phyloP scores from a whole-genome alignment of 306 rosid genomes.

The Trifolium fragiferum region DNA sequence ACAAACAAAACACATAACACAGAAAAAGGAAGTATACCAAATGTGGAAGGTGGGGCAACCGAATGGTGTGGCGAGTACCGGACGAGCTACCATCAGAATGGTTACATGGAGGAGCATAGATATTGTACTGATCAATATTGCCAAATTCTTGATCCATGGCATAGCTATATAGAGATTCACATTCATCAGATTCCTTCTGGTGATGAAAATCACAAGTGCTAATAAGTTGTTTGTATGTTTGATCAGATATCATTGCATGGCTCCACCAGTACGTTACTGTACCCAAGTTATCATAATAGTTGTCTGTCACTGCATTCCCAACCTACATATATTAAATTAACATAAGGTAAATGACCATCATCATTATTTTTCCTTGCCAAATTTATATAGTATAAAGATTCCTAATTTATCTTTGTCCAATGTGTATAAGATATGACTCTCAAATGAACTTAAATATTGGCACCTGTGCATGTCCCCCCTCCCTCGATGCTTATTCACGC shows the following conservation, averaged over 20 bases:
- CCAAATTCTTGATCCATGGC: constrained; percentile 98
- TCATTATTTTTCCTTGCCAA: neutral
- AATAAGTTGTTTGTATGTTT: constrained; percentile 75
- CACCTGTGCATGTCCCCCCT: too few species aligned
- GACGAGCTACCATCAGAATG: constrained; percentile 68
- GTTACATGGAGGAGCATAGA: constrained; percentile 92
- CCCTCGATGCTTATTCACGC: too few species aligned
- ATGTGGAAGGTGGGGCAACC: constrained; percentile 77
- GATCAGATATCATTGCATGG: constrained; percentile 98
- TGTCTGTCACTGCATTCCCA: constrained; percentile 97
- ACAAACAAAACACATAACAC: neutral
- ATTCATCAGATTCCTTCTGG: constrained; percentile 82
- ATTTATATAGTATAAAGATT: neutral
- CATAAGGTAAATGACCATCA: neutral
- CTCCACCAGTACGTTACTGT: constrained; percentile 99
- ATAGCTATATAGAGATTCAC: constrained; percentile 78
- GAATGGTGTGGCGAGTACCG: constrained; percentile 59
- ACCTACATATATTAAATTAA: constrained; percentile 55
- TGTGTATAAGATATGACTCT: too few species aligned
- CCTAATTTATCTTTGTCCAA: too few species aligned
- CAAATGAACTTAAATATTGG: too few species aligned
- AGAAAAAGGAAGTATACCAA: constrained; percentile 38
- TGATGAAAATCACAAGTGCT: constrained; percentile 77
- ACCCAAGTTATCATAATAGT: constrained; percentile 87
- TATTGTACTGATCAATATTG: constrained; percentile 94